Evolutionary conservation across 805 yeast species (phyloP).

Genomic region (Pachysolen tannophilus): DNA sequence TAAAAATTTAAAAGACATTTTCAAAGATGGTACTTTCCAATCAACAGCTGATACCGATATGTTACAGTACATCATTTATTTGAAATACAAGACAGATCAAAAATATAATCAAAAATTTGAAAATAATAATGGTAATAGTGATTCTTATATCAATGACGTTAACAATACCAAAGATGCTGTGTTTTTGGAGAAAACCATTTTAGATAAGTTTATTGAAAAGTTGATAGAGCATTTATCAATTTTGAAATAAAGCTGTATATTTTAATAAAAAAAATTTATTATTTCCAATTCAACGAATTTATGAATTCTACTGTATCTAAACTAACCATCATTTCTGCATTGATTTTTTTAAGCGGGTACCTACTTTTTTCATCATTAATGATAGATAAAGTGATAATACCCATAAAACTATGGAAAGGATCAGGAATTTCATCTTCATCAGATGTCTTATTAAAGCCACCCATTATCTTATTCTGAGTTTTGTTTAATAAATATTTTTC

Average conservation of each 20-base stretch:
- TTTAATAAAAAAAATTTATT: no score
- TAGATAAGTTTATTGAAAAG: not conserved
- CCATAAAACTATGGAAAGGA: conserved; percentile 60
- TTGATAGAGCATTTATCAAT: not conserved
- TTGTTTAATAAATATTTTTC: conserved; percentile 36
- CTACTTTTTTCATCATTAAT: conserved; percentile 16
- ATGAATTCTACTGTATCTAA: conserved; percentile 10
- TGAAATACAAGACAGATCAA: no score
- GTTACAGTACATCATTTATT: no score
- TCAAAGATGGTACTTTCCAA: no score
- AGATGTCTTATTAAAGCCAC: conserved; percentile 69
- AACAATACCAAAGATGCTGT: no score
- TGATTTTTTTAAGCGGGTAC: conserved; percentile 16
- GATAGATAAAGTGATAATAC: conserved; percentile 45
- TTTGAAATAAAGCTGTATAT: not conserved
- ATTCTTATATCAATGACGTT: no score
- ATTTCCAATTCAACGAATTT: no score
- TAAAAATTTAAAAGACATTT: no score
- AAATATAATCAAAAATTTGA: no score
- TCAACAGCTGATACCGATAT: no score
- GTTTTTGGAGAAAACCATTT: not conserved
- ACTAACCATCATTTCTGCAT: conserved; percentile 23
- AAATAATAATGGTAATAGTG: no score
- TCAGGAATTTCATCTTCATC: conserved; percentile 53
- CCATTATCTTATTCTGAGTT: conserved; percentile 57